Evolutionary conservation across 73 alveolate species (phyloP), one percentile per base, ranked within the genome.

Genomic region (Stentor roeselii): DNA sequence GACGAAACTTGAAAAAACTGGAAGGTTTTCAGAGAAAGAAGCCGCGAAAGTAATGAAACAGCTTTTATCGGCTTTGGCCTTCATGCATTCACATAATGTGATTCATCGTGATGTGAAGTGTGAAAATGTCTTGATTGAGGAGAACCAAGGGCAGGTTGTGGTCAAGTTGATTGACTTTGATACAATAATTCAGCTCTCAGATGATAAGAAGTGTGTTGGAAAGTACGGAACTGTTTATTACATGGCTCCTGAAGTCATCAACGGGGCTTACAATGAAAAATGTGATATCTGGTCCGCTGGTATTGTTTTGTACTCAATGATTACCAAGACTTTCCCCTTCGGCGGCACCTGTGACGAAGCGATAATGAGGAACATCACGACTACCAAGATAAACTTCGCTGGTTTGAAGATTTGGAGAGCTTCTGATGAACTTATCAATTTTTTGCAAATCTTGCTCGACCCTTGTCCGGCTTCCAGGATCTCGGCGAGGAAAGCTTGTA

Each of bases 41-140:
- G 87, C 87, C 15, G 86, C 86, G 3, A 41, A 31, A 41, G 61
- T 42, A 15, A 74, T 82, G 84, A 82, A 67, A 42, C 87, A 82
- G 38, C 30, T 82, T 21, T 82, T 82, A 30, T 60, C 84, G 61
- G 87, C 86, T 0, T 30, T 82, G 3, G 59, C 50, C 38, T 82
- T 60, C 59, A 27, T 42, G 59, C 87, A 82, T 82, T 27, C 60
- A 27, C 31, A 42, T 27, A 59, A 82, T n/a, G 3, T 82, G 2
- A 32, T 38, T 3, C 87, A 82, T 82, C 59, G 86, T 30, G 87
- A 82, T 60, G 35, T 82, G 34, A 82, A 82, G 61, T 87, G 76
- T 74, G 87, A 82, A 21, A 82, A 82, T 67, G 15, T 82, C 3
- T 35, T 82, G 31, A 67, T 82, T 67, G 59, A 50, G 21, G 67